These are phyloP conservation scores for Neckera pumila DNA, from an alignment of 225 moss, liverwort and hornwort genomes.

Conservation along the genomic window DNA sequence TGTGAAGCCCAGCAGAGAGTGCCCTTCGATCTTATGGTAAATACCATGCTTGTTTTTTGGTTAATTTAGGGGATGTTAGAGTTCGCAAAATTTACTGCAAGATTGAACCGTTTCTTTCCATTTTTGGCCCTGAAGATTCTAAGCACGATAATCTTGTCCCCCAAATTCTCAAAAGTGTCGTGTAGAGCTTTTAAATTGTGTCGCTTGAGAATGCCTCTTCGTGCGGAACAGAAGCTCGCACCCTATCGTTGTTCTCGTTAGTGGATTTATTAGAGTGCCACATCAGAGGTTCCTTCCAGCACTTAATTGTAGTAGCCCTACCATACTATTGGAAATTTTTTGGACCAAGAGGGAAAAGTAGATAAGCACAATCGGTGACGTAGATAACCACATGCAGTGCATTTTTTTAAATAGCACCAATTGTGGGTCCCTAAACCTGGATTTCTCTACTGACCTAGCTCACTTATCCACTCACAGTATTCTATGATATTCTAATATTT, in stretches of 20 bases:
- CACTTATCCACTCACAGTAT: background rate
- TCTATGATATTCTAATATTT: background rate
- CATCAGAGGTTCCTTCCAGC: background rate
- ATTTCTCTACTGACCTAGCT: background rate
- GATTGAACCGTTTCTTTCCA: background rate
- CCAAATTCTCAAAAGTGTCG: background rate
- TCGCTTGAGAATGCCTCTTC: background rate
- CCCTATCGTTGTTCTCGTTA: background rate
- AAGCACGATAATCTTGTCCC: background rate
- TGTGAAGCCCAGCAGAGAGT: constrained; percentile 60
- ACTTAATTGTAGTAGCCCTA: background rate
- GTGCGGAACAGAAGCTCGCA: background rate
- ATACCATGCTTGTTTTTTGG: background rate
- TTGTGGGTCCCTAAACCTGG: background rate
- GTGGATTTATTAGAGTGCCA: background rate
- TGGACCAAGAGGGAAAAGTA: background rate
- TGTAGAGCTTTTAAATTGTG: background rate
- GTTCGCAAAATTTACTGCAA: background rate
- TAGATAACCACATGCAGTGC: background rate
- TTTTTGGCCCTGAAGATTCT: background rate
- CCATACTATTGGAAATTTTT: background rate
- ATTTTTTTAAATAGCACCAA: background rate
- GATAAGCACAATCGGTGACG: background rate
- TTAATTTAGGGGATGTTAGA: background rate
- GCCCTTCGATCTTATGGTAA: constrained; percentile 82